phyloP scores from a whole-genome alignment of 2,329 filamentous ascomycete genomes.

The Claviceps arundinis region DNA sequence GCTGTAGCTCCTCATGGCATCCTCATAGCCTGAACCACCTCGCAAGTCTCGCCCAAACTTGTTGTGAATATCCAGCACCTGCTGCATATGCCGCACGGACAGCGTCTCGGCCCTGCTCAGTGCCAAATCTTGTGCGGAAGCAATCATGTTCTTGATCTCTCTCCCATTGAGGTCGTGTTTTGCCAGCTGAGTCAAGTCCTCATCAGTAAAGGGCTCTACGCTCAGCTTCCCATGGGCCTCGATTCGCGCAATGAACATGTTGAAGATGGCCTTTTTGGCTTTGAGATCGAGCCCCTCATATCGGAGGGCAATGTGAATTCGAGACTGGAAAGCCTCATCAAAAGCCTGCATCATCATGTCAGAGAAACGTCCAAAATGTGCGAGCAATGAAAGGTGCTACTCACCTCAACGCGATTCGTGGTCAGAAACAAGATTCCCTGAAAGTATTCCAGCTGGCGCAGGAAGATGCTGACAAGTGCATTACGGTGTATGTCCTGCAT shows the following conservation, averaged over 20 bases:
- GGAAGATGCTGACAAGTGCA: slow-evolving; percentile 73
- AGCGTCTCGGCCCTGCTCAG: slow-evolving; percentile 60
- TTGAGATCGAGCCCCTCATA: slow-evolving; percentile 63
- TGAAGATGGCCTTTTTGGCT: slow-evolving; percentile 70
- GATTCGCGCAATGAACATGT: slow-evolving; percentile 68
- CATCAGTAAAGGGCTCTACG: slow-evolving; percentile 48
- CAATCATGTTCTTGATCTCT: slow-evolving; percentile 80
- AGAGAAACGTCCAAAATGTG: background rate
- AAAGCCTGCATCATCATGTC: slow-evolving; percentile 44
- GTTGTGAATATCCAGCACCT: slow-evolving; percentile 73
- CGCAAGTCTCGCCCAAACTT: slow-evolving; percentile 75
- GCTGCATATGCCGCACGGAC: slow-evolving; percentile 65
- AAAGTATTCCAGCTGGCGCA: slow-evolving; percentile 80
- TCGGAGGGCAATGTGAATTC: slow-evolving; percentile 73
- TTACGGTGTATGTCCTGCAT: slow-evolving; percentile 78
- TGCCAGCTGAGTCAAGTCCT: slow-evolving; percentile 53
- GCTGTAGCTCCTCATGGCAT: slow-evolving; percentile 73
- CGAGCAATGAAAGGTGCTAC: slow-evolving; percentile 6
- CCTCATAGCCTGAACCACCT: slow-evolving; percentile 65
- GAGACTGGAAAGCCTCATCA: slow-evolving; percentile 78
- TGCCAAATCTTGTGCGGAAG: slow-evolving; percentile 70
- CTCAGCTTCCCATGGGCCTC: slow-evolving; percentile 48
- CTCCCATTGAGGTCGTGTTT: slow-evolving; percentile 49
- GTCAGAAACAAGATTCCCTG: slow-evolving; percentile 84
- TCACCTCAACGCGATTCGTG: slow-evolving; percentile 65